phyloP scores from a whole-genome alignment of 1,139 yeast genomes.

The Candida gigantensis region DNA sequence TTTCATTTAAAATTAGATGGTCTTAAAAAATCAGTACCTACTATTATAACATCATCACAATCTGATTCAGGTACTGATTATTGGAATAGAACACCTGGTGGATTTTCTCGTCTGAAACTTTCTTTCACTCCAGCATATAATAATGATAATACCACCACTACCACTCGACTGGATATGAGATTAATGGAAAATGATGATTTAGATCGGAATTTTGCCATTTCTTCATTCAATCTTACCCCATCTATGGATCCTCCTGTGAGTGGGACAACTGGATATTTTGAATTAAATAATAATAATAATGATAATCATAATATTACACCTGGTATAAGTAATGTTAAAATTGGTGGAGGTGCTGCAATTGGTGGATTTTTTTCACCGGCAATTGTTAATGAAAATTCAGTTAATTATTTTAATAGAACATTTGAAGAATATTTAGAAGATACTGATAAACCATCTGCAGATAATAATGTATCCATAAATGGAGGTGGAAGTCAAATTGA shows the following conservation, averaged over 20 bases:
- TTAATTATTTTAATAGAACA: slow-evolving; percentile 15
- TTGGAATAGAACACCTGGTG: slow-evolving; percentile 16
- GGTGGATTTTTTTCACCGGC: slow-evolving; percentile 18
- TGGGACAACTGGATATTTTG: slow-evolving; percentile 39
- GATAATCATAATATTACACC: no score
- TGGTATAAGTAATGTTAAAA: no score
- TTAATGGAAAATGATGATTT: slow-evolving; percentile 10
- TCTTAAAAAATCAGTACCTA: slow-evolving; percentile 10
- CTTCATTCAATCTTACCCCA: slow-evolving; percentile 32
- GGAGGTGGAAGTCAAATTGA: no score
- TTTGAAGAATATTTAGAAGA: slow-evolving; percentile 17
- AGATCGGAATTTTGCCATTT: slow-evolving; percentile 10
- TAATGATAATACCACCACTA: slow-evolving; percentile 4
- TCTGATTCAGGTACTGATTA: slow-evolving; percentile 20
- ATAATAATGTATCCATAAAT: no score
- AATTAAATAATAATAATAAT: slow-evolving; percentile 14
- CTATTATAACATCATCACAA: slow-evolving; percentile 16
- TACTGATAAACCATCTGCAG: slow-evolving; percentile 4
- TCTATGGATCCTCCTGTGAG: slow-evolving; percentile 47
- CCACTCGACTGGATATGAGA: slow-evolving; percentile 6
- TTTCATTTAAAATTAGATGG: slow-evolving; percentile 17
- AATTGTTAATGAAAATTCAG: slow-evolving; percentile 11
- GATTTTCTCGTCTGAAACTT: slow-evolving; percentile 5
- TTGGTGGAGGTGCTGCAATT: no score
- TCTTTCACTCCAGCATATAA: slow-evolving; percentile 9